phyloP scores from a whole-genome alignment of 805 yeast species.

The Spathaspora hagerdaliae region DNA sequence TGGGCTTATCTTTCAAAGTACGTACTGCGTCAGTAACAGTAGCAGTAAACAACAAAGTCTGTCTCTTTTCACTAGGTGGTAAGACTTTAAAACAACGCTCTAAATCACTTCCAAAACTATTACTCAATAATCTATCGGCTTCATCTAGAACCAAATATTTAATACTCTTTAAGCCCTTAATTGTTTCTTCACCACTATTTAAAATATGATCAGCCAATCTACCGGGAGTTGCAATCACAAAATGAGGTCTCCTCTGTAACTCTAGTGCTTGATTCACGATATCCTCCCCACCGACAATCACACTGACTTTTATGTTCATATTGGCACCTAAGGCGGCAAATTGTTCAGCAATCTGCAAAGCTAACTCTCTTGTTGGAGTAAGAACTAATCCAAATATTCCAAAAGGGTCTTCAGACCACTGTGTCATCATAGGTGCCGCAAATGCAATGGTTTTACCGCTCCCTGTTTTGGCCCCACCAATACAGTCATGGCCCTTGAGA shows the following conservation, averaged over 20 bases:
- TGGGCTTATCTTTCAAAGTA: conserved; percentile 62
- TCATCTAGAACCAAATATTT: conserved; percentile 88
- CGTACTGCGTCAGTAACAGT: conserved; percentile 93
- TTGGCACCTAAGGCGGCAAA: conserved; percentile 87
- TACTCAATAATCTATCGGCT: conserved; percentile 87
- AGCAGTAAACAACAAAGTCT: conserved; percentile 90
- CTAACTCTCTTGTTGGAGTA: conserved; percentile 93
- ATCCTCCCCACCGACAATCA: conserved; percentile 94
- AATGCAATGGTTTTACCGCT: conserved; percentile 97
- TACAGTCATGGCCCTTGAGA: conserved; percentile 80
- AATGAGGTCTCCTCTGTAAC: conserved; percentile 82
- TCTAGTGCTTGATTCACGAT: conserved; percentile 84
- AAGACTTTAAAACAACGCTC: conserved; percentile 65
- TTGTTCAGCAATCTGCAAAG: conserved; percentile 96
- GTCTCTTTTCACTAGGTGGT: conserved; percentile 71
- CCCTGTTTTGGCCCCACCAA: conserved; percentile 98
- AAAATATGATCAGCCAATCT: conserved; percentile 88
- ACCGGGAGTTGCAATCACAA: conserved; percentile 96
- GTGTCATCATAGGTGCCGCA: conserved; percentile 93
- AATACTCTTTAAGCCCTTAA: conserved; percentile 71
- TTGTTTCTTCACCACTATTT: conserved; percentile 84
- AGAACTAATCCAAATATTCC: conserved; percentile 87
- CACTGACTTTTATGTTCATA: conserved; percentile 78
- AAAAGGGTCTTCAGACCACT: conserved; percentile 93
- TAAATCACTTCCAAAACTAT: conserved; percentile 78